Evolutionary conservation across 352 stramenopile genomes (phyloP), one percentile per base, ranked within the genome.

Genomic region (Globisporangium splendens): DNA sequence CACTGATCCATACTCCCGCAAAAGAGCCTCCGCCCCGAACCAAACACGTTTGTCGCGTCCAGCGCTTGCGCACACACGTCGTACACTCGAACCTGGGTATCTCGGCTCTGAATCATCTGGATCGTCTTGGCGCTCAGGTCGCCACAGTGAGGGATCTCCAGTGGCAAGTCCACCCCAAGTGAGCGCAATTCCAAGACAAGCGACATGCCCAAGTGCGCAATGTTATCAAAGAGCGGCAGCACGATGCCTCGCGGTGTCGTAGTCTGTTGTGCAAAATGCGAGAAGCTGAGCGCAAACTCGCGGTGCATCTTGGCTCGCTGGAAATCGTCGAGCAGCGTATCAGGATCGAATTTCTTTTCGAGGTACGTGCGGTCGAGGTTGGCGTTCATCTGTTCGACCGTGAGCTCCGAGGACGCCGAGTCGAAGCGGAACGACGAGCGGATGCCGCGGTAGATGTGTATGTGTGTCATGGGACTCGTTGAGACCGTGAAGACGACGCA

Each of bases 131-230:
- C 53, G 47, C 67, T 68, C 18, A 91, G 80, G 61, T 89, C 79
- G 8, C 79, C 77, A 43, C 82, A 91, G 48, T 89, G 79, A 12
- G 79, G 79, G 14, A 89, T 67, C 49, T 89, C 79, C 53, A 88
- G 82, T 15, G 81, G 77, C 24, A 91, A 14, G 31, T 86, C 62
- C 18, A 89, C 63, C 1, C 74, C 64, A 33, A 88, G 65, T 15
- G 50, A 68, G n/a, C 79, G 77, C 8, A 89, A 56, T 52, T 86
- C 73, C 50, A 86, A 66, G 54, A 91, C 76, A 13, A 84, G 62
- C 20, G 82, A 91, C 22, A 86, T 63, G 24, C 82, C 82, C 1
- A 89, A 62, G 22, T 65, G 41, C 21, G 77, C 82, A 21, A 86
- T 83, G 59, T 73, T 72, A 46, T 89, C 71, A 50, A 84, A 91